Conservation (phyloP, 2,329 filamentous ascomycete species). For the Fusarium odoratissimum region DNA sequence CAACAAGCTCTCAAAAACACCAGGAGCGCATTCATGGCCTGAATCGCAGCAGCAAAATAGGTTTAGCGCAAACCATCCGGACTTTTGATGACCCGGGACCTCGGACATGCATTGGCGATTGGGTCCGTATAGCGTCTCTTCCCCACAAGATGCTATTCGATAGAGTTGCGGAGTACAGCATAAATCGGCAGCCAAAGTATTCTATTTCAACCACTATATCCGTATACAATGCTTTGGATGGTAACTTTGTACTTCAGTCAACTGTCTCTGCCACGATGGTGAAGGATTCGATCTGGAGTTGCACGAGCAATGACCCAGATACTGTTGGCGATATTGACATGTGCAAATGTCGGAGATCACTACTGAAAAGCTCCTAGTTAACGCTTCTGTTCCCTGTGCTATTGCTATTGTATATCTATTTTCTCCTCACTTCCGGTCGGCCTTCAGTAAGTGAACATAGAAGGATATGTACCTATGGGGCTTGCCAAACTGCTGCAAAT, state of each 20-base stretch:
- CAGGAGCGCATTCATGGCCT: slow-evolving; percentile 40
- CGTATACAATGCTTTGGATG: background rate
- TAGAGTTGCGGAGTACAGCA: background rate
- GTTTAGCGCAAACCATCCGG: slow-evolving; percentile 28
- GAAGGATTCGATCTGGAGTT: background rate
- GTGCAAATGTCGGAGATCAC: background rate
- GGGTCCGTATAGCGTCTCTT: background rate
- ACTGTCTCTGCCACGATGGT: background rate
- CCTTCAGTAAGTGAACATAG: background rate
- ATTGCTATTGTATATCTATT: background rate
- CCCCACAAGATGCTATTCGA: background rate
- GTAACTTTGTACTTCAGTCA: background rate
- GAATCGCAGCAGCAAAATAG: slow-evolving; percentile 28
- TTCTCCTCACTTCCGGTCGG: background rate
- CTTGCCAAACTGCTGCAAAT: background rate
- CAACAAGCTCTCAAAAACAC: slow-evolving; percentile 42
- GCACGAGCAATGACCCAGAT: background rate
- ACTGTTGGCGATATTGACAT: background rate
- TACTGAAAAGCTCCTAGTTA: background rate
- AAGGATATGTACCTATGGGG: background rate
- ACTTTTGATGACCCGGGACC: slow-evolving; percentile 30
- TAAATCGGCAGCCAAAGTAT: background rate
- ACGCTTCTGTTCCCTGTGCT: background rate
- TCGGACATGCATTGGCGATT: background rate
- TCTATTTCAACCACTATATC: background rate